Percentiles rank a stretch among this genome's conserved stretches.
Conservation (phyloP, 2,329 filamentous ascomycete species). For the Epichloe amarillans region DNA sequence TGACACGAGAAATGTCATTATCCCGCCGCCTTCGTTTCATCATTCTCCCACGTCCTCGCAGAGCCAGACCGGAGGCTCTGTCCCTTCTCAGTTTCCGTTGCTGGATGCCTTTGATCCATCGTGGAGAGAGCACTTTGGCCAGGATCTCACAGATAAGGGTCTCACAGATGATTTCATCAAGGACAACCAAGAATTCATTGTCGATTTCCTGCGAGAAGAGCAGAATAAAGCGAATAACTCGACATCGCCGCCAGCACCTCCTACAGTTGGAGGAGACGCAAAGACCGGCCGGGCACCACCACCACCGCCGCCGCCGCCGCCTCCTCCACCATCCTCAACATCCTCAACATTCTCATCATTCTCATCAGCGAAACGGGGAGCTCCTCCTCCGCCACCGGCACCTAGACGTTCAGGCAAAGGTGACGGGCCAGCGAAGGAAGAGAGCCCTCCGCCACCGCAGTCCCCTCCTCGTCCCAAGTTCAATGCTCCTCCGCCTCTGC, state of each 20-base stretch:
- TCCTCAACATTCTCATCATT: conserved; percentile 10
- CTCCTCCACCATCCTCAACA: conserved; percentile 22
- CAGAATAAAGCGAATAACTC: conserved; percentile 25
- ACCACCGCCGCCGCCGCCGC: conserved; percentile 16
- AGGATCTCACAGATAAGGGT: conserved; percentile 48
- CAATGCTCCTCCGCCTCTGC: conserved; percentile 72
- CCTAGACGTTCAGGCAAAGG: conserved; percentile 43
- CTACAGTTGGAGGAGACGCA: conserved; percentile 19
- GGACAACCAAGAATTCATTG: conserved; percentile 56
- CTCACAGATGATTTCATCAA: conserved; percentile 54
- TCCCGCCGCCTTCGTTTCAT: conserved; percentile 22
- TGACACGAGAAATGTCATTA: conserved; percentile 32
- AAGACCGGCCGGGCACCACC: conserved; percentile 22
- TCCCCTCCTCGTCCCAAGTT: conserved; percentile 51
- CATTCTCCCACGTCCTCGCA: conserved; percentile 28
- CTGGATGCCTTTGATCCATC: conserved; percentile 51
- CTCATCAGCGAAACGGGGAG: conserved; percentile 9
- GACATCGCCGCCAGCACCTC: conserved; percentile 14
- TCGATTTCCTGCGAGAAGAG: conserved; percentile 48
- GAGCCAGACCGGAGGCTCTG: conserved; percentile 31
- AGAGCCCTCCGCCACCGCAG: conserved; percentile 53
- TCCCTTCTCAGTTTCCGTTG: conserved; percentile 43
- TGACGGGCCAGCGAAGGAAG: conserved; percentile 53
- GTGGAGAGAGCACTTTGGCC: conserved; percentile 53
- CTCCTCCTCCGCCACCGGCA: conserved; percentile 28